Evolutionary conservation across 2,329 filamentous ascomycete genomes (phyloP).

Genomic region (Scytalidium lignicola): DNA sequence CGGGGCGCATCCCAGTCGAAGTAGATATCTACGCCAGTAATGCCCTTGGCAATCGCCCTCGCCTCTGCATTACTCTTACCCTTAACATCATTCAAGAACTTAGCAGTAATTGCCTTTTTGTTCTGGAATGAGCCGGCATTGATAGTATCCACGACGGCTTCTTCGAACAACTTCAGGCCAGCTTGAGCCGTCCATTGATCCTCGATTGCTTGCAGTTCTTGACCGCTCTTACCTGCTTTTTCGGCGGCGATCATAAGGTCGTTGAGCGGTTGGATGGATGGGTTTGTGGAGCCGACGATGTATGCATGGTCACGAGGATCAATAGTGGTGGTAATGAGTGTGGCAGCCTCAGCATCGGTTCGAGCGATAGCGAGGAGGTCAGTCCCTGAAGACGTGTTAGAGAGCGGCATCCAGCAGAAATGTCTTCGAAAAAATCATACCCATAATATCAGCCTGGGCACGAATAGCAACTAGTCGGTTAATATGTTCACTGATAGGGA

Average conservation of each 20-base stretch:
- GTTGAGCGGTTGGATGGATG: conserved; percentile 74
- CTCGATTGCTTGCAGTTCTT: conserved; percentile 83
- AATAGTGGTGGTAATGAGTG: conserved; percentile 93
- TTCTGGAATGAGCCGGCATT: conserved; percentile 60
- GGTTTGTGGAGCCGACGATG: conserved; percentile 86
- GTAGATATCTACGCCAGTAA: conserved; percentile 76
- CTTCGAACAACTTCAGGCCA: conserved; percentile 80
- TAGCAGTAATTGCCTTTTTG: conserved; percentile 60
- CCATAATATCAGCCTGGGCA: conserved; percentile 98
- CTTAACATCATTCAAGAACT: conserved; percentile 64
- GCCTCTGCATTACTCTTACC: conserved; percentile 85
- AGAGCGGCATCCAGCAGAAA: not conserved
- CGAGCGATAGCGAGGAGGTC: conserved; percentile 89
- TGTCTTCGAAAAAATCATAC: conserved; percentile 33
- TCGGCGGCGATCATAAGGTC: conserved; percentile 90
- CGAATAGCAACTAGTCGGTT: conserved; percentile 95
- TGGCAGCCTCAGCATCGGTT: conserved; percentile 96
- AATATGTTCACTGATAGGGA: conserved; percentile 96
- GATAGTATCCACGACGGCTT: conserved; percentile 82
- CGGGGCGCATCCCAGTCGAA: conserved; percentile 95
- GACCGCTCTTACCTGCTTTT: conserved; percentile 71
- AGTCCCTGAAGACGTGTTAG: conserved; percentile 44
- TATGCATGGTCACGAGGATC: conserved; percentile 93
- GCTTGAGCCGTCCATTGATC: conserved; percentile 80
- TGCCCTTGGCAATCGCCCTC: conserved; percentile 68